Evolutionary conservation across 2,329 filamentous ascomycete species (phyloP), one percentile per base, ranked within the genome.

Genomic region (Sporothrix brasiliensis): DNA sequence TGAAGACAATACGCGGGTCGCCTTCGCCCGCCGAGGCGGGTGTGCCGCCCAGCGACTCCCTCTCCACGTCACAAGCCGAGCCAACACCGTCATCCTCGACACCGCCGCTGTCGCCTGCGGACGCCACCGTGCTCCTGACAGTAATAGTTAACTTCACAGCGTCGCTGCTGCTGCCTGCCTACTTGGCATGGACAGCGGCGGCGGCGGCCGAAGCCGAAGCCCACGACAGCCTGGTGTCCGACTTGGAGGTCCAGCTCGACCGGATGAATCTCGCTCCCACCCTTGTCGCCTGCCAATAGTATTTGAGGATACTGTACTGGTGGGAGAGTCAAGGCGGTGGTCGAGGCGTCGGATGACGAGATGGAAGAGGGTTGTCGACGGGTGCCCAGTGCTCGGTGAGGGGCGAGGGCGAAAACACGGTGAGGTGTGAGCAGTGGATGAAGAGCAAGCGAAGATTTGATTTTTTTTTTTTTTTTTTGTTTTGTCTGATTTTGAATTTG

Each of bases 251-350:
- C 10, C 24, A 61, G 21, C 13, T 56, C 21, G 24, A 19, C 13
- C 27, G 21, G 58, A 65, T 65, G 54, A 41, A 53, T 27, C 34
- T 70, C 27, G 30, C 41, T 13, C 44, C 68, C 52, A 50, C 66
- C 63, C 49, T 70, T 19, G 60, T 70, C 21, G 47, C 69, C 19
- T 70, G 69, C 71, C 66, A 72, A 67, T 72, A 72, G 71, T 67
- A 67, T 54, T 14, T 41, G 24, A 41, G 13, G n/a, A 56, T 67
- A 11, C 52, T 66, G 11, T 70, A 58, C 27, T 58, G 63, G 68
- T 68, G 68, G 65, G 68, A 56, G 41, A 52, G 5, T 34, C 27
- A n/a, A 19, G 56, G 9, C 24, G 66, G 66, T 19, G 21, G n/a
- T 3, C n/a, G 21, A 56, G 65, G 41, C 19, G 44, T 30, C 41